phyloP scores from a whole-genome alignment of 2,329 filamentous ascomycete genomes.

The Diaporthe citrichinensis region DNA sequence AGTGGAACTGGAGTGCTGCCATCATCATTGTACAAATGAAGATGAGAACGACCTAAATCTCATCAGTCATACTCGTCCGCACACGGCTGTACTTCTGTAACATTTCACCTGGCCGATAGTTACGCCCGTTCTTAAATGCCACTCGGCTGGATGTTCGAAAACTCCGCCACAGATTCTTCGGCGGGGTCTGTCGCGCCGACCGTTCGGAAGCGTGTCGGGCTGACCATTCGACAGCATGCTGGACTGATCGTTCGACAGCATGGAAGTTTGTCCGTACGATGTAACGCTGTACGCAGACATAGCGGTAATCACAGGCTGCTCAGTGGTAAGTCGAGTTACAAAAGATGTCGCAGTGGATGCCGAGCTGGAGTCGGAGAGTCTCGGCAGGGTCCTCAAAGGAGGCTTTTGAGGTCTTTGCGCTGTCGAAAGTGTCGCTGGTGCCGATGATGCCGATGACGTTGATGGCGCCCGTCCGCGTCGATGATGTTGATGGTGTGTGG shows the following conservation, averaged over 20 bases:
- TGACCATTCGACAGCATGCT: too few species aligned
- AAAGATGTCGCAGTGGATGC: not conserved
- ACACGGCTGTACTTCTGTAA: fast-evolving
- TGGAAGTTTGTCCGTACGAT: not conserved
- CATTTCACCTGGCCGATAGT: not conserved
- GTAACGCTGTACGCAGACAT: not conserved
- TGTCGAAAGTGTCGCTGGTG: not conserved
- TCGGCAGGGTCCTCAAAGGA: not conserved
- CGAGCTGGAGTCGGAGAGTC: not conserved
- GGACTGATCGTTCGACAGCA: not conserved
- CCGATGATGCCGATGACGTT: not conserved
- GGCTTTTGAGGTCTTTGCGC: not conserved
- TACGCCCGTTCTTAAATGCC: not conserved
- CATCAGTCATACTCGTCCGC: not conserved
- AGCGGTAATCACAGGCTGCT: not conserved
- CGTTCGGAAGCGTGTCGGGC: not conserved
- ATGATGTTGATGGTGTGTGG: not conserved
- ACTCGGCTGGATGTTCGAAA: not conserved
- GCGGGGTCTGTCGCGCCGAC: not conserved
- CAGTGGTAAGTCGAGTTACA: too few species aligned
- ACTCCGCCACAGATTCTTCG: not conserved
- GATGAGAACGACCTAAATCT: fast-evolving
- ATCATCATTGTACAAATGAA: not conserved
- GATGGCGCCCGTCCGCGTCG: not conserved
- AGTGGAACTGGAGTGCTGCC: not conserved